Base-by-base conservation (phyloP, 2,329 filamentous ascomycete genomes). In the Chaetomium sp. region DNA sequence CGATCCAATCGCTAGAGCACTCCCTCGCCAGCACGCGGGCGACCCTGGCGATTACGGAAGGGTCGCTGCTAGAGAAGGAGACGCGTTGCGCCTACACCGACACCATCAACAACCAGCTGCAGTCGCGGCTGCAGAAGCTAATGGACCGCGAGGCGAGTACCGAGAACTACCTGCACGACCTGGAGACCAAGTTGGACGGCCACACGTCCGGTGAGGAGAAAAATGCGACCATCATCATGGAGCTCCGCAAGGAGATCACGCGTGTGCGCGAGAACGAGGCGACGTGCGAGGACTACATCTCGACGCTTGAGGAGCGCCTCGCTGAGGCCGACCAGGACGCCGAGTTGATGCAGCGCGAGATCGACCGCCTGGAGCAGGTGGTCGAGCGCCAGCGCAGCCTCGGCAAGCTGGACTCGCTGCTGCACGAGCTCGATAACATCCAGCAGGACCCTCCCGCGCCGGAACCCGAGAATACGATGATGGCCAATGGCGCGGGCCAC, bases 291-390 rank as follows among this genome's bases (percentile, higher is more conserved):
- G 94, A 97, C 62, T 99, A 99, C 70, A 97, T 99, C 52, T 95
- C 92, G 1, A 97, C 91, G 0, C 76, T 99, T 9, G 94, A 99
- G 69, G 94, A 97, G 73, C 87, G 92, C 27, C 80, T 99, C 7
- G 94, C 94, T 0, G 94, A 99, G 71, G 87, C 92, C 2, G 94
- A 99, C 66, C 92, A 97, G 70, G 94, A 99, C 68, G 85, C 89
- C 61, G 94, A 97, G 69, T 76, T 96, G 58, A 96, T 99, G 92
- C 91, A 96, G 70, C 89, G 92, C 38, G 94, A 99, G 67, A 89
- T 99, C 60, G 89, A 96, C 66, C 85, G 92, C 37, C 78, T 99
- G 10, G 94, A 97, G 71, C 89, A 96, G 70, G 90, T 99, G 6
- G 85, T 99, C 51, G 92, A 97, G 71, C 88, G 95, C 49, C 94